Base-by-base conservation (phyloP, 1,139 yeast genomes). In the Suhomyces kunorum region DNA sequence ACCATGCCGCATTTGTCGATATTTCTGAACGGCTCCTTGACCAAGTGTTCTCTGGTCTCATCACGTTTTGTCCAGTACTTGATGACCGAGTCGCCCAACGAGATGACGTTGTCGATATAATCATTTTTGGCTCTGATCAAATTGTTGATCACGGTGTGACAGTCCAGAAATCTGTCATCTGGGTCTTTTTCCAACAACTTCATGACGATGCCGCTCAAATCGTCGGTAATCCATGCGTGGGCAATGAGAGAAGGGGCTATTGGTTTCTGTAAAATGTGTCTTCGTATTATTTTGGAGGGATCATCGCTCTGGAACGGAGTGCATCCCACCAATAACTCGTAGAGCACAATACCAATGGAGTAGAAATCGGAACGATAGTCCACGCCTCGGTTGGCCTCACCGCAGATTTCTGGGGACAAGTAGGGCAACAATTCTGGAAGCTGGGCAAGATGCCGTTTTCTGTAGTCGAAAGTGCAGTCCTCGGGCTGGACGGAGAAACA, bases 291-390 rank as follows among this genome's bases (percentile, higher is more conserved):
- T 17, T 68, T 68, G 6, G 66, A 55, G 0, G 76, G 68, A 42
- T 70, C 76, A 5, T 64, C 61, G 6, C 73, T 64, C 20, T 62
- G 60, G 46, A 76, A 76, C 0, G 81, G 81, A 4, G 74, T 54
- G 15, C 61, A 56, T 0, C 81, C 80, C 7, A 74, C 64, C 9
- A 76, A 45, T 17, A 76, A 50, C 44, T 76, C 80, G 47, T 78
- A 76, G 28, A 78, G 46, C 3, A 78, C 68, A 18, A 77, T 65
- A 18, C 83, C 83, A 11, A 76, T 47, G 24, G 78, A 65, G 50
- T 77, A 78, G 38, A 76, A 65, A 51, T 78, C 83, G 0, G 81
- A 66, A 34, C 79, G 59, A 48, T 61, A 70, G 45, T 76, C 81
- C 7, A 74, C 76, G 3, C 67, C 58, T 26, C 65, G 57, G 32